A percentile compares a stretch with the other conserved stretches of the same genome.
Conservation (phyloP, 306 rosid species). For the Corylus americana region DNA sequence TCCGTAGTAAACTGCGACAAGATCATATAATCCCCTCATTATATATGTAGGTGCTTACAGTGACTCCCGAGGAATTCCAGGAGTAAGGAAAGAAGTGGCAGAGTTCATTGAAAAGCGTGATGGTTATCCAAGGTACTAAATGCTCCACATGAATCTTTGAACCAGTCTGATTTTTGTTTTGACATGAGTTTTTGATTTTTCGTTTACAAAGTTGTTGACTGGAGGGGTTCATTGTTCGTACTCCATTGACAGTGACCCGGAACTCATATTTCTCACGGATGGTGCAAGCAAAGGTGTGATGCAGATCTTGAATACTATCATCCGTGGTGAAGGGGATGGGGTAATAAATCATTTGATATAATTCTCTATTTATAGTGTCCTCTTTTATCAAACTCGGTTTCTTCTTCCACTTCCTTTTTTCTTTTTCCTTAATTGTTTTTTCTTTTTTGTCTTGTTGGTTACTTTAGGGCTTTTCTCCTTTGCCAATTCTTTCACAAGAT, state of each 20-base stretch:
- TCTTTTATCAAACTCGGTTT: not conserved
- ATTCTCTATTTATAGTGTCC: not conserved
- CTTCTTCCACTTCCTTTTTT: conserved; percentile 4
- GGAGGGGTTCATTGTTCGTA: conserved; percentile 28
- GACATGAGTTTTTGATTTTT: conserved; percentile 21
- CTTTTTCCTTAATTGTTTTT: not conserved
- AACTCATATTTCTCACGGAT: conserved; percentile 92
- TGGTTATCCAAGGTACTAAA: conserved; percentile 88
- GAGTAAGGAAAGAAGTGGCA: conserved; percentile 89
- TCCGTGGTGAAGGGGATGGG: conserved; percentile 87
- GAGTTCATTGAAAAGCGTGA: conserved; percentile 91
- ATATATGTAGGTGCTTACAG: conserved; percentile 83
- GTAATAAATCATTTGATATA: conserved; percentile 40
- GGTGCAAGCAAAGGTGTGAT: conserved; percentile 99
- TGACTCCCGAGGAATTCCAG: conserved; percentile 95
- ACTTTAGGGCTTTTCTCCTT: not conserved
- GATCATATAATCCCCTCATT: conserved; percentile 2
- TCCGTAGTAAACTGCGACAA: conserved; percentile 21
- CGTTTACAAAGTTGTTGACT: conserved; percentile 31
- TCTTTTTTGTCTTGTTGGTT: conserved; percentile 10
- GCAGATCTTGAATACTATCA: conserved; percentile 90
- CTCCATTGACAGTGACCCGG: conserved; percentile 75
- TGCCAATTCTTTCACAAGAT: conserved; percentile 16
- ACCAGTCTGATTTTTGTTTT: not conserved
- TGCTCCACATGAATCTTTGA: not conserved